Evolutionary conservation across 768 basidiomycete species (phyloP).

Genomic region (Pleurotus tuber-regium): DNA sequence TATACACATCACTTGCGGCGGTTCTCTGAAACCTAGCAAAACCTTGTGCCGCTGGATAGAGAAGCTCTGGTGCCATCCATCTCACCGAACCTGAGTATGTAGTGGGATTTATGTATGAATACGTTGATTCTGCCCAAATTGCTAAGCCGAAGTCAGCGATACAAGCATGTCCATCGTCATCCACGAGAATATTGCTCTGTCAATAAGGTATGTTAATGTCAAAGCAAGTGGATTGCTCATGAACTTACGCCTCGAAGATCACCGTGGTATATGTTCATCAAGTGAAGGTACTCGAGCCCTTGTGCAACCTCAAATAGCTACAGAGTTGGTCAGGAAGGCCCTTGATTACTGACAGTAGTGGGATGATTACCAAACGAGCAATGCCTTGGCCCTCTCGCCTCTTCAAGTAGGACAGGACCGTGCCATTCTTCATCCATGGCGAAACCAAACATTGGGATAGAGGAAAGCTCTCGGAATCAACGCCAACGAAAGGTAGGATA

Average conservation of each 20-base stretch:
- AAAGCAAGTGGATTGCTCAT: too few species aligned
- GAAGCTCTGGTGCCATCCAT: neutral
- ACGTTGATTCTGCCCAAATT: too few species aligned
- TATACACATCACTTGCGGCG: neutral
- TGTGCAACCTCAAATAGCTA: constrained; percentile 3
- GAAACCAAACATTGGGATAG: constrained; percentile 1
- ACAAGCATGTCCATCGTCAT: constrained; percentile 3
- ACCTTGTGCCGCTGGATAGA: neutral
- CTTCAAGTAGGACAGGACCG: neutral
- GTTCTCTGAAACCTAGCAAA: neutral
- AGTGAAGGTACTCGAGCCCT: constrained; percentile 5
- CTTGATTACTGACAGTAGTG: neutral
- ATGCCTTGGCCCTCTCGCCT: neutral
- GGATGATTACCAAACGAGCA: neutral
- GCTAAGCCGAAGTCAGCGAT: constrained; percentile 8
- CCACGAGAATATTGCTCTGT: constrained; percentile 5
- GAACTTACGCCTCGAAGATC: constrained; percentile 4
- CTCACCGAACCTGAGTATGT: neutral
- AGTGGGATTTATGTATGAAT: neutral
- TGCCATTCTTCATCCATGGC: constrained; percentile 1
- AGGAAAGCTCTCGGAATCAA: neutral
- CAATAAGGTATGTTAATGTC: neutral
- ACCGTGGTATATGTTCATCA: neutral
- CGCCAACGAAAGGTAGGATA: constrained; percentile 6
- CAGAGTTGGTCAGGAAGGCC: neutral